phyloP scores from a whole-genome alignment of 257 asterid species.

The Rhazya stricta region DNA sequence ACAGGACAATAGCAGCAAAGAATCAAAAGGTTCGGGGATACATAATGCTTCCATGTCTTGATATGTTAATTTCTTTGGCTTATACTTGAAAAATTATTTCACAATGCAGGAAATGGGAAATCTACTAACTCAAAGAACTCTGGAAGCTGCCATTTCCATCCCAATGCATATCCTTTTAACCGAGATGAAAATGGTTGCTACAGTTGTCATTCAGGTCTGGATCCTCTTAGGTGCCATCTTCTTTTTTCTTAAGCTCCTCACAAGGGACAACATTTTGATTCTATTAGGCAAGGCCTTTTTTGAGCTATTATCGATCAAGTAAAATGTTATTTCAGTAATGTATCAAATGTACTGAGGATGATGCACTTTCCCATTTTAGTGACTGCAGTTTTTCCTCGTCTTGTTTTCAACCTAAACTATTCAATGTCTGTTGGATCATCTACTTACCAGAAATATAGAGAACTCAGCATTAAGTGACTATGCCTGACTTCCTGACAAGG shows the following conservation, averaged over 20 bases:
- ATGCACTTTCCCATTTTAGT: background rate
- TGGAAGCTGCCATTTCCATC: conserved; percentile 49
- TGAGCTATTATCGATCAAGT: background rate
- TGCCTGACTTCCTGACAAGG: background rate
- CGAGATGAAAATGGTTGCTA: conserved; percentile 51
- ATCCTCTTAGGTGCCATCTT: background rate
- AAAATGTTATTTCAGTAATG: background rate
- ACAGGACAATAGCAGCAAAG: conserved; percentile 33
- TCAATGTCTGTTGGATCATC: background rate
- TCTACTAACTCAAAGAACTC: conserved; percentile 39
- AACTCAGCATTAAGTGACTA: background rate
- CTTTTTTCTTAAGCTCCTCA: background rate
- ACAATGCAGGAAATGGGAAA: conserved; percentile 49
- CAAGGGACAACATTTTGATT: too few relatives aligned
- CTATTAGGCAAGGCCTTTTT: background rate
- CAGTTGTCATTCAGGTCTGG: conserved; percentile 47
- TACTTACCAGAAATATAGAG: background rate
- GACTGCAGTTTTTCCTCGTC: background rate
- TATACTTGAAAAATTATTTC: conserved; percentile 24
- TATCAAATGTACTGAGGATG: background rate
- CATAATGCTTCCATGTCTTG: background rate
- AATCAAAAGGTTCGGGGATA: conserved; percentile 41
- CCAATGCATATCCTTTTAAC: conserved; percentile 41
- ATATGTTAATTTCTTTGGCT: conserved; percentile 17
- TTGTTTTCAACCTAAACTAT: background rate